phyloP scores from a whole-genome alignment of 2,329 filamentous ascomycete species.

The Aspergillus sp. region DNA sequence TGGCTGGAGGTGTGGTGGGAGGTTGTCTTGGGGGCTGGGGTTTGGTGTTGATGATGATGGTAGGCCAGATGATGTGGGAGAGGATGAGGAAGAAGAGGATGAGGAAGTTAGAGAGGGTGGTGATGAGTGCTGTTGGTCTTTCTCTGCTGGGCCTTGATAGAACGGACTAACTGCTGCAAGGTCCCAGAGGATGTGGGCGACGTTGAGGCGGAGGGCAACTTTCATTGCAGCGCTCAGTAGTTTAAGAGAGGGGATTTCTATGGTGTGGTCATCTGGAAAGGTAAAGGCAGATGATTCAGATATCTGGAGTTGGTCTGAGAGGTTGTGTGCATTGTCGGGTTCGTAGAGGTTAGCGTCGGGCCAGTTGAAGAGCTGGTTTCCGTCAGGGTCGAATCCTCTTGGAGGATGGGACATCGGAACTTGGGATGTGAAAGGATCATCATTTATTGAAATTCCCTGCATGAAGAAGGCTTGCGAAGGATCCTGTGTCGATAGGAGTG shows the following conservation, averaged over 20 bases:
- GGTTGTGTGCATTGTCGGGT: neutral
- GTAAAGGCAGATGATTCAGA: conserved; percentile 22
- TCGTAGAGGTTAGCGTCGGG: neutral
- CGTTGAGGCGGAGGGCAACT: conserved; percentile 50
- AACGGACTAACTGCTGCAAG: conserved; percentile 52
- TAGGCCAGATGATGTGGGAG: no score
- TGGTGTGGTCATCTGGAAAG: conserved; percentile 50
- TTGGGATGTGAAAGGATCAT: neutral
- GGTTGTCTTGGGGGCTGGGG: conserved; percentile 18
- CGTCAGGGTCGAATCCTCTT: neutral
- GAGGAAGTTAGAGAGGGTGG: conserved; percentile 7
- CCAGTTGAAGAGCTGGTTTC: neutral
- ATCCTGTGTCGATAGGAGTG: neutral
- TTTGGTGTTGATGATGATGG: neutral
- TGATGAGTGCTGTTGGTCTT: neutral
- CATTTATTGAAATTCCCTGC: neutral
- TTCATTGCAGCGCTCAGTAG: conserved; percentile 50
- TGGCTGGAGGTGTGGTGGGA: conserved; percentile 53
- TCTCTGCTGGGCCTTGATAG: conserved; percentile 18
- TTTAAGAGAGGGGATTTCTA: conserved; percentile 51
- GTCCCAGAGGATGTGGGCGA: conserved; percentile 46
- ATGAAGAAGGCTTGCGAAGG: neutral
- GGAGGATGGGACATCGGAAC: neutral
- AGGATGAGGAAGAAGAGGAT: conserved; percentile 3
- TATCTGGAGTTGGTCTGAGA: conserved; percentile 10